These are phyloP conservation scores for Thraustotheca clavata DNA, from an alignment of 352 stramenopile genomes.

Conservation along the genomic window DNA sequence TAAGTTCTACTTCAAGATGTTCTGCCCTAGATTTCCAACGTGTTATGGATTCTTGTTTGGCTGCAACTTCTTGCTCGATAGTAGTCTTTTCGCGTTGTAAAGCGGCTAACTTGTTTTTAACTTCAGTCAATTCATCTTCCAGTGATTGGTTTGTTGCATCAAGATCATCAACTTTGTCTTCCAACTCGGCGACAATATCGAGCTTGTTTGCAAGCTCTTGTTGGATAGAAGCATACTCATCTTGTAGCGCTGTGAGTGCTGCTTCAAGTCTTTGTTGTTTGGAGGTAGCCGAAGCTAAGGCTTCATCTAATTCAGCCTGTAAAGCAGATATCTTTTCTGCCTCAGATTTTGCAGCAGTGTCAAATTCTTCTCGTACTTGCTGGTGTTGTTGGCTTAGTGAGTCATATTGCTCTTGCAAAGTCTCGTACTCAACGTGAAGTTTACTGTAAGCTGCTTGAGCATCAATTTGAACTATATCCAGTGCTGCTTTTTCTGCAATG, in stretches of 20 bases:
- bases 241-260: conserved; percentile 21
- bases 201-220: background rate
- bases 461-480: background rate
- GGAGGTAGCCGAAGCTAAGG: background rate
- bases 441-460: background rate
- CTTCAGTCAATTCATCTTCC: background rate
- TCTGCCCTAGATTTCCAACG: background rate
- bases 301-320: background rate
- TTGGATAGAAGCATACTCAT: conserved; percentile 10
- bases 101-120: conserved; percentile 23
- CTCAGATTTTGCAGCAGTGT: background rate
- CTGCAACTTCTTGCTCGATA: conserved; percentile 1
- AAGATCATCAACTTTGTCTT: conserved; percentile 30
- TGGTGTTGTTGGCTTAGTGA: too few relatives aligned
- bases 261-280: conserved; percentile 22
- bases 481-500: background rate
- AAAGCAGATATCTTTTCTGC: background rate
- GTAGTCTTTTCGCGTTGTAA: conserved; percentile 21
- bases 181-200: conserved; percentile 23
- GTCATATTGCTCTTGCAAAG: too few relatives aligned
- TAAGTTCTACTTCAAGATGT: background rate
- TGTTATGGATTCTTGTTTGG: background rate
- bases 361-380: too few relatives aligned
- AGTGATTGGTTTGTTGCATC: conserved; percentile 25
- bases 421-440: too few relatives aligned